A percentile compares a stretch with the other conserved stretches of the same genome.
phyloP scores from a whole-genome alignment of 116 monocot genomes.

The Thalassia testudinum region DNA sequence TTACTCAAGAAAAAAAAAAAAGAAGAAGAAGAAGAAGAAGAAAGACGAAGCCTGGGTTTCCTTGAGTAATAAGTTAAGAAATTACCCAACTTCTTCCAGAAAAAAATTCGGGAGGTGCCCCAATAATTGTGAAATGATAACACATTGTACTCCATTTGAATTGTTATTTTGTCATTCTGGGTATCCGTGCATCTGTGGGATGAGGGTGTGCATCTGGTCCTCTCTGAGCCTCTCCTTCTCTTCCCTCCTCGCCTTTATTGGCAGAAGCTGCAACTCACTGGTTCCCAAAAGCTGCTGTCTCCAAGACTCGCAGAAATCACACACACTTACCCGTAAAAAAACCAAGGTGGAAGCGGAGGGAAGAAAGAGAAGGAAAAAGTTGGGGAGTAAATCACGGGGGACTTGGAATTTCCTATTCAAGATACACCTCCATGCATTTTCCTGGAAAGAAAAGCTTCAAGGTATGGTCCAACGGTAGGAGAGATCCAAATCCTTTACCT shows the following conservation, averaged over 20 bases:
- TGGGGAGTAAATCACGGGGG: slow-evolving; percentile 5
- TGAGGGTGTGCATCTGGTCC: not conserved
- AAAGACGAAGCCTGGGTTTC: no score
- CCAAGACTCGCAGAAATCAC: slow-evolving; percentile 1
- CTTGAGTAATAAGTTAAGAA: no score
- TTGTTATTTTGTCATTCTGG: not conserved
- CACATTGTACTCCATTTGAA: slow-evolving; percentile 7
- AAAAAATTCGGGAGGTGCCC: no score
- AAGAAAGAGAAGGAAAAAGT: not conserved
- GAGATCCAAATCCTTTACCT: no score
- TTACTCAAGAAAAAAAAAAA: no score
- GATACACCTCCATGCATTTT: not conserved
- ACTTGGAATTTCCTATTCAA: slow-evolving; percentile 1
- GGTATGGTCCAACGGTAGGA: no score
- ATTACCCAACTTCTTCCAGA: no score
- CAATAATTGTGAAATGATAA: slow-evolving; percentile 16
- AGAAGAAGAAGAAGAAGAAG: no score
- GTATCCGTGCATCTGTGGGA: not conserved
- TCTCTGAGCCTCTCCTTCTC: slow-evolving; percentile 1
- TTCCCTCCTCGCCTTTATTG: not conserved
- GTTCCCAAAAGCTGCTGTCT: slow-evolving; percentile 2
- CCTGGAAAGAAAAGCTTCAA: no score
- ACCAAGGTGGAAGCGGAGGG: no score
- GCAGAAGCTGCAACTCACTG: slow-evolving; percentile 2
- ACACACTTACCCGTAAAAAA: slow-evolving; percentile 6